Conservation (phyloP, 805 yeast genomes). For the Teunomyces lycoperdinae region DNA sequence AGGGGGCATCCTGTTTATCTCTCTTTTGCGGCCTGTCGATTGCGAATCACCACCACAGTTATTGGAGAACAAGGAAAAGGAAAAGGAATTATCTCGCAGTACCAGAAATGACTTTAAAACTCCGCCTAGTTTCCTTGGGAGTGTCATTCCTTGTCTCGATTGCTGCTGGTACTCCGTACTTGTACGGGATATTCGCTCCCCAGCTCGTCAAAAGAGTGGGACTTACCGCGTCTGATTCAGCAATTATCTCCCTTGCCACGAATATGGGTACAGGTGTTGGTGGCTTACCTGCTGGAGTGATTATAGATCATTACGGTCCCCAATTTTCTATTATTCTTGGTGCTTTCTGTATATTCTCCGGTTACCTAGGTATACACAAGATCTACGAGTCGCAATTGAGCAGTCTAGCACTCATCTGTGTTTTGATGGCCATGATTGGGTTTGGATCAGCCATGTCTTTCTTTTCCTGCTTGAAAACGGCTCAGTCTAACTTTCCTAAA, state of each 20-base stretch:
- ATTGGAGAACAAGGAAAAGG: not conserved
- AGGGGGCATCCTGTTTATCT: not conserved
- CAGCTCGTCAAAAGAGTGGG: slow-evolving; percentile 58
- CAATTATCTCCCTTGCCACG: slow-evolving; percentile 59
- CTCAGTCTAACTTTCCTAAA: slow-evolving; percentile 64
- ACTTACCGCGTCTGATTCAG: slow-evolving; percentile 58
- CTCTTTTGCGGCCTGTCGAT: not conserved
- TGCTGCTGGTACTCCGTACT: slow-evolving; percentile 74
- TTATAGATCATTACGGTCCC: slow-evolving; percentile 64
- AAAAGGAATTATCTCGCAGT: not conserved
- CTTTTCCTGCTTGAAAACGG: slow-evolving; percentile 54
- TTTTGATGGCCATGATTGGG: slow-evolving; percentile 55
- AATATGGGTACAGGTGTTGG: slow-evolving; percentile 66
- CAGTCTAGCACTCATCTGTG: slow-evolving; percentile 41
- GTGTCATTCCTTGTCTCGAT: slow-evolving; percentile 49
- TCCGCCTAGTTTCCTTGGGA: slow-evolving; percentile 24
- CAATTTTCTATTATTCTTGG: slow-evolving; percentile 53
- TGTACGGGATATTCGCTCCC: slow-evolving; percentile 75
- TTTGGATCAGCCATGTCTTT: slow-evolving; percentile 65
- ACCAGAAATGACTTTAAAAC: slow-evolving; percentile 3
- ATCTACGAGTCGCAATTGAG: slow-evolving; percentile 43
- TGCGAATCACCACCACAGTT: not conserved
- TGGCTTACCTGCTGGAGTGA: slow-evolving; percentile 67
- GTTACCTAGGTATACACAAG: slow-evolving; percentile 50
- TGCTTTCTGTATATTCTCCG: slow-evolving; percentile 49